These are phyloP conservation scores for Paralagenidium karlingii DNA, from an alignment of 352 stramenopile species.

Conservation along the genomic window DNA sequence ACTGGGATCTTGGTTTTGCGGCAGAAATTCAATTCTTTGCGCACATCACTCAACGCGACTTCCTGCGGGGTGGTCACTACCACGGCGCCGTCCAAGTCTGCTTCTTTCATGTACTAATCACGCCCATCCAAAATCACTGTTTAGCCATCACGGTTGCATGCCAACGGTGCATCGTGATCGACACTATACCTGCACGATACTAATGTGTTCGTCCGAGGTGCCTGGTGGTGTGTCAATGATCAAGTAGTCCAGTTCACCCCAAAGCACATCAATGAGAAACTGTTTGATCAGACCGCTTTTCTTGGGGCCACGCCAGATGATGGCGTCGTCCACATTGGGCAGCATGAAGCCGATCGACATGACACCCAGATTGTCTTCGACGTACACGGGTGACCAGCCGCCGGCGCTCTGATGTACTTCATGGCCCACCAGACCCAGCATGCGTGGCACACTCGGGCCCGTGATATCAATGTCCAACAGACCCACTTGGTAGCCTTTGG, in stretches of 20 bases:
- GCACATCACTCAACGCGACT: conserved; percentile 98
- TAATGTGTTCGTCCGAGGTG: conserved; percentile 99
- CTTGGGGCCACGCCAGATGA: conserved; percentile 98
- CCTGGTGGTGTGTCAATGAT: conserved; percentile 99
- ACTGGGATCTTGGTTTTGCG: conserved; percentile 88
- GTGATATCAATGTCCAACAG: conserved; percentile 99
- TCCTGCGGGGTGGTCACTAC: conserved; percentile 99
- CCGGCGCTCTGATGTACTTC: conserved; percentile 96
- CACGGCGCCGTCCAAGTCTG: conserved; percentile 90
- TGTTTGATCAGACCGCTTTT: conserved; percentile 99
- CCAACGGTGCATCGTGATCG: neutral
- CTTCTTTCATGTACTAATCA: conserved; percentile 94
- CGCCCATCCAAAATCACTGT: neutral
- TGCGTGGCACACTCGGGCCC: conserved; percentile 95
- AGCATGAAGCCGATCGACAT: conserved; percentile 99
- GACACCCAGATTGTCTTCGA: conserved; percentile 95
- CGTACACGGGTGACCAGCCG: conserved; percentile 99
- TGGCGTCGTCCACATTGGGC: conserved; percentile 93
- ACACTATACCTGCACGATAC: conserved; percentile 88
- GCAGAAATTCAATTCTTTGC: conserved; percentile 99
- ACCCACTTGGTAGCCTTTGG: conserved; percentile 91
- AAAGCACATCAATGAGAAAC: conserved; percentile 99
- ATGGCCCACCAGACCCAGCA: conserved; percentile 88
- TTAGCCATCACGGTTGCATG: neutral
- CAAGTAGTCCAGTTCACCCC: conserved; percentile 98